phyloP scores from a whole-genome alignment of 305 asterid species.

The Solanum hybrid region DNA sequence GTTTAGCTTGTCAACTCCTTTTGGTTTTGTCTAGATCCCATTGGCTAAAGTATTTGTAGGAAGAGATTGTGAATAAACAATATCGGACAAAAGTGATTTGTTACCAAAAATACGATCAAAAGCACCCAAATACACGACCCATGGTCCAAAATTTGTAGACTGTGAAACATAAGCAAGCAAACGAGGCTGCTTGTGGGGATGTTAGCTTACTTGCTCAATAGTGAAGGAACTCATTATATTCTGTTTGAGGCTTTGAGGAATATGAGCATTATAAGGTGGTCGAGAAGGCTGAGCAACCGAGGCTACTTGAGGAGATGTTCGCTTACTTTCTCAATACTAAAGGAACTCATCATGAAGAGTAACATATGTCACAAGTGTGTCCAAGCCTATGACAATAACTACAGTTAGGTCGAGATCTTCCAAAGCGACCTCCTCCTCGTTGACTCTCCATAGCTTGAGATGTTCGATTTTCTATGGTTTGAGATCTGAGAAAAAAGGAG shows the following conservation, averaged over 20 bases:
- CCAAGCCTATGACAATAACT: too few species aligned
- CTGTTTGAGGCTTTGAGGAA: background rate
- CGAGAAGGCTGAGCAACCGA: background rate
- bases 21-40: background rate
- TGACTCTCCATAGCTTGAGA: background rate
- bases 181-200: background rate
- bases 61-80: too few species aligned
- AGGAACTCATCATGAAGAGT: background rate
- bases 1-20: background rate
- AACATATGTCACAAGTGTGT: background rate
- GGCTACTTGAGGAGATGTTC: background rate
- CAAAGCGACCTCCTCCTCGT: background rate
- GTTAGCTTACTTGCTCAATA: background rate
- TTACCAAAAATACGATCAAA: background rate
- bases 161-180: background rate
- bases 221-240: background rate
- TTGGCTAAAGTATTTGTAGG: background rate
- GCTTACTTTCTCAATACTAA: background rate
- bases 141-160: background rate
- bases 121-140: background rate
- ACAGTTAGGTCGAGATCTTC: too few species aligned
- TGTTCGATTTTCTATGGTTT: background rate
- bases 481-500: background rate
- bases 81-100: background rate
- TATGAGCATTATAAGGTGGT: background rate